Conservation (phyloP, 2,329 filamentous ascomycete species). For the Ophiosphaerella herpotricha region DNA sequence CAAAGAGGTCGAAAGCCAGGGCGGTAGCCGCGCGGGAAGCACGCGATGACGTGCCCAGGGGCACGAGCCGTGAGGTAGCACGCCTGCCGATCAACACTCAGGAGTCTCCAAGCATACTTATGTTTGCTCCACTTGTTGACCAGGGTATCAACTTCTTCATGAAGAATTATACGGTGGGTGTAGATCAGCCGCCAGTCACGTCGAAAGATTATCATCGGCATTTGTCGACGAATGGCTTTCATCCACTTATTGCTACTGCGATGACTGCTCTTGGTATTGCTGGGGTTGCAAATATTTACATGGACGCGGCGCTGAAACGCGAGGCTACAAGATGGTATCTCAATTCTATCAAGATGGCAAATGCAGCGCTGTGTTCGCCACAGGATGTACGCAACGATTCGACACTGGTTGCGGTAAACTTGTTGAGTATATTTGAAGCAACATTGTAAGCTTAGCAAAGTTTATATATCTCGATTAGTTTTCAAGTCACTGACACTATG, state of each 20-base stretch:
- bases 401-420: conserved; percentile 37
- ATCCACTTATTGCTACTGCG: conserved; percentile 35
- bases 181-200: conserved; percentile 35
- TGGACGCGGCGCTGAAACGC: conserved; percentile 28
- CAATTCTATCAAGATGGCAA: conserved; percentile 38
- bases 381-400: conserved; percentile 31
- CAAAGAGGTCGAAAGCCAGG: conserved; percentile 36
- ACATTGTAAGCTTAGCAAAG: conserved; percentile 13
- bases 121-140: conserved; percentile 32
- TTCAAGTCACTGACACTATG: no score
- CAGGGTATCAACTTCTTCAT: conserved; percentile 43
- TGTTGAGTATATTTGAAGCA: conserved; percentile 42
- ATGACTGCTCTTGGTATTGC: conserved; percentile 44
- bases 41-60: conserved; percentile 2
- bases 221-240: conserved; percentile 37
- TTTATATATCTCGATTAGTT: no score
- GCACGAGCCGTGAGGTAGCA: neutral
- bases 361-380: conserved; percentile 33
- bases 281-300: conserved; percentile 36
- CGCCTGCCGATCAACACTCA: conserved; percentile 7
- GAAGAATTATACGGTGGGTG: conserved; percentile 27
- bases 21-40: conserved; percentile 33
- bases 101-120: conserved; percentile 12
- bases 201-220: conserved; percentile 28
- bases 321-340: conserved; percentile 39